Conservation (phyloP, 495 filamentous ascomycete species). For the Halenospora varia region DNA sequence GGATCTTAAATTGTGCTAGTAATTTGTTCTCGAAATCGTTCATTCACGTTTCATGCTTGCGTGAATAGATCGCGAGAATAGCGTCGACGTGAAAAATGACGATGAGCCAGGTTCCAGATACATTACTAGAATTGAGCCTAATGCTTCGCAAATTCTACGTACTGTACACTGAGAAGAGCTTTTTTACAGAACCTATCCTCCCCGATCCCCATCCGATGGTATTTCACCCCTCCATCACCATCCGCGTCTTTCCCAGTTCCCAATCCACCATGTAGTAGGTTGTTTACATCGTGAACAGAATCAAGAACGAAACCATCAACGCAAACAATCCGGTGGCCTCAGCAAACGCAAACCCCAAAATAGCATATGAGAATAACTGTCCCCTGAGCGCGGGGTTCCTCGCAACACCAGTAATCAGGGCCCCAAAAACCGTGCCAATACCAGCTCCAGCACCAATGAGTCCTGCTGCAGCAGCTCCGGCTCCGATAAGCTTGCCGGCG, state of each 20-base stretch:
- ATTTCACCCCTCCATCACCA: not conserved
- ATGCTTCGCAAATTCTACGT: not conserved
- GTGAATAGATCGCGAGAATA: not conserved
- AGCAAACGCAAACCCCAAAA: slow-evolving; percentile 36
- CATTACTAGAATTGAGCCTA: not conserved
- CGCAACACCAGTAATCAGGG: slow-evolving; percentile 36
- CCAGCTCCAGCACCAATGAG: slow-evolving; percentile 38
- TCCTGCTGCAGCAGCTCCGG: slow-evolving; percentile 36
- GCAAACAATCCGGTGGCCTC: slow-evolving; percentile 39
- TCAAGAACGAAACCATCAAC: slow-evolving; percentile 39
- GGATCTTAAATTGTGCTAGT: not conserved
- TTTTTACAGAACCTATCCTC: not conserved
- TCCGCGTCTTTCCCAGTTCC: not conserved
- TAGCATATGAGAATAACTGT: slow-evolving; percentile 38
- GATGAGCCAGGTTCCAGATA: not conserved
- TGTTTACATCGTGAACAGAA: slow-evolving; percentile 35
- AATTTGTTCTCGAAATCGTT: not conserved
- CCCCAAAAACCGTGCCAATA: slow-evolving; percentile 36
- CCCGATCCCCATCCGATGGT: not conserved
- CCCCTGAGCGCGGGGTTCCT: slow-evolving; percentile 35
- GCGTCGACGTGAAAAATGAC: not conserved
- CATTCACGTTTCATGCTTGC: not conserved
- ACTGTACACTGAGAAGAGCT: not conserved
- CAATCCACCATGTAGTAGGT: not conserved
- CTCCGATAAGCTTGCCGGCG: slow-evolving; percentile 35